These are phyloP conservation scores for Tulasnella sp. DNA, from an alignment of 768 basidiomycete species.

Conservation along the genomic window DNA sequence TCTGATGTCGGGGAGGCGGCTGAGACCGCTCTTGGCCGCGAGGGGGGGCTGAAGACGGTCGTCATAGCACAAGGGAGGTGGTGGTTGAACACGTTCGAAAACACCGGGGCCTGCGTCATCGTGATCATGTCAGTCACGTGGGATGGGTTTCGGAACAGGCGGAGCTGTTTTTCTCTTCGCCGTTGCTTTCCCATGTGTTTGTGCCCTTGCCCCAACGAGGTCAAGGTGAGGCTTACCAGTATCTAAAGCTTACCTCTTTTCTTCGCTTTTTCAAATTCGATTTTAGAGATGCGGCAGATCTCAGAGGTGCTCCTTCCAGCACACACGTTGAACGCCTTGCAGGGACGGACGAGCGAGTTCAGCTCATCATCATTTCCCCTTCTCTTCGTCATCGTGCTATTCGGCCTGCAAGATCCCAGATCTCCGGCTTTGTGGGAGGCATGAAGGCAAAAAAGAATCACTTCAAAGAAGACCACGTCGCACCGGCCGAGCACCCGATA, in stretches of 20 bases:
- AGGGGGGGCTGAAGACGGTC: background rate
- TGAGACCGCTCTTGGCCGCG: background rate
- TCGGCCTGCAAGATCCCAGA: conserved; percentile 3
- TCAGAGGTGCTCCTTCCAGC: background rate
- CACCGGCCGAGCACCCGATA: background rate
- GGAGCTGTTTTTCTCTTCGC: background rate
- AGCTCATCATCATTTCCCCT: background rate
- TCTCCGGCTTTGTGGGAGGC: background rate
- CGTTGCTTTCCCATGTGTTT: background rate
- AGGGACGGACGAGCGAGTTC: background rate
- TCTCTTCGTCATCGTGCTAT: background rate
- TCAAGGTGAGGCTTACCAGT: background rate
- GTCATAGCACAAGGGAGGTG: background rate
- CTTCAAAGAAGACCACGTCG: background rate
- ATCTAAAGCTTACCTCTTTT: background rate
- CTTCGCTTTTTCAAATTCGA: background rate
- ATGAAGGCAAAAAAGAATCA: background rate
- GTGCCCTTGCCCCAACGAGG: background rate
- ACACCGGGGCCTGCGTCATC: background rate
- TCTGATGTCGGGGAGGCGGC: background rate
- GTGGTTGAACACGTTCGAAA: background rate
- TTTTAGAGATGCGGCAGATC: background rate
- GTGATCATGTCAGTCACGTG: background rate
- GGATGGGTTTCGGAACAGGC: background rate
- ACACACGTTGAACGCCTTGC: background rate